Conservation (phyloP, 2,329 filamentous ascomycete genomes). For the Cadophora sp. region DNA sequence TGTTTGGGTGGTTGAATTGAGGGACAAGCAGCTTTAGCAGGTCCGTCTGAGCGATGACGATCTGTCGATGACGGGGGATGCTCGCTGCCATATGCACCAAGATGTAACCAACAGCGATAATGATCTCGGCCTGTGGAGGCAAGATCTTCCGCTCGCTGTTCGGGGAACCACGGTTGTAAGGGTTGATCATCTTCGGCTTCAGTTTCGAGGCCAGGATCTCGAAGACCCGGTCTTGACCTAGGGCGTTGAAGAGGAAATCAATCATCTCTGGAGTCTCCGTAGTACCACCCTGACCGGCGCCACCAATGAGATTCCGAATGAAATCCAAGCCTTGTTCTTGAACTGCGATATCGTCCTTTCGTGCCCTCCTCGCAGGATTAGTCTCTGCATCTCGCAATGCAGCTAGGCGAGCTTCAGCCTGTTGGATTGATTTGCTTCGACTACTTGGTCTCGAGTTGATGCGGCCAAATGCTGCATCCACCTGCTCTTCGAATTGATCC, state of each 20-base stretch:
- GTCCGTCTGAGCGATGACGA: conserved; percentile 77
- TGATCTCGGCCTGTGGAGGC: conserved; percentile 70
- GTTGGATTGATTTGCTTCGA: conserved; percentile 50
- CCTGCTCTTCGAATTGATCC: conserved; percentile 54
- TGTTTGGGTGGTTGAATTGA: conserved; percentile 75
- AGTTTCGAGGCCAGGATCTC: conserved; percentile 82
- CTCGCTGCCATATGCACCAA: conserved; percentile 90
- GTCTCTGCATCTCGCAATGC: conserved; percentile 69
- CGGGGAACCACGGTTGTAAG: conserved; percentile 54
- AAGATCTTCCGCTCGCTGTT: conserved; percentile 57
- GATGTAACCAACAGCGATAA: conserved; percentile 80
- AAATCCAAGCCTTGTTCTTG: conserved; percentile 93
- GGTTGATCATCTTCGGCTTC: conserved; percentile 63
- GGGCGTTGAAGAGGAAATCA: conserved; percentile 77
- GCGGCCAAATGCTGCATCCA: conserved; percentile 35
- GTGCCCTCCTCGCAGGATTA: conserved; percentile 70
- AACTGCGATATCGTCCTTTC: conserved; percentile 80
- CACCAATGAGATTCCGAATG: conserved; percentile 84
- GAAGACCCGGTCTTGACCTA: conserved; percentile 81
- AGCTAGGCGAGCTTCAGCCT: conserved; percentile 57
- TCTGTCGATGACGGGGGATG: conserved; percentile 76
- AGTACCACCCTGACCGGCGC: conserved; percentile 57
- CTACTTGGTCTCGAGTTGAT: conserved; percentile 39
- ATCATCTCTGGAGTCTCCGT: conserved; percentile 74
- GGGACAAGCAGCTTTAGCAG: conserved; percentile 75